phyloP scores from a whole-genome alignment of 2,329 filamentous ascomycete genomes.

The Nemania diffusa region DNA sequence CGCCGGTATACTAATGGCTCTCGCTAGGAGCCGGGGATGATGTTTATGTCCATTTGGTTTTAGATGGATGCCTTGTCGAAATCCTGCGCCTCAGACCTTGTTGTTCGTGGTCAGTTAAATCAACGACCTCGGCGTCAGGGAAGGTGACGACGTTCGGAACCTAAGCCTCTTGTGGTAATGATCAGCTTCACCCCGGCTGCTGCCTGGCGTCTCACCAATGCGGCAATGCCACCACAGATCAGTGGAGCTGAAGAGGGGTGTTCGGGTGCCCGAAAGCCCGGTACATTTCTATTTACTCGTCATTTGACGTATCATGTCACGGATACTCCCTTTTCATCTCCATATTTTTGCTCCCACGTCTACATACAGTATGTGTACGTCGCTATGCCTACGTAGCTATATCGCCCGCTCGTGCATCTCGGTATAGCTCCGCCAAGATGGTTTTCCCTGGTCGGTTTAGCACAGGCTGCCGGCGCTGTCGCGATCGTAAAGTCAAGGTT shows the following conservation, averaged over 20 bases:
- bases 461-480: conserved; percentile 35
- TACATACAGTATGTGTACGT: too few species aligned
- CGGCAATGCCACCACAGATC: conserved; percentile 4
- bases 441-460: conserved; percentile 38
- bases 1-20: not conserved
- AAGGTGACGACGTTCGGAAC: conserved; percentile 21
- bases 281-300: conserved; percentile 10
- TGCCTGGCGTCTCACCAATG: not conserved
- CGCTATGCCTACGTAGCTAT: not conserved
- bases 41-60: not conserved
- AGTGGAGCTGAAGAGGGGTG: conserved; percentile 6
- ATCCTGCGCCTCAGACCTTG: not conserved
- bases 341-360: conserved; percentile 26
- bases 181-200: conserved; percentile 1
- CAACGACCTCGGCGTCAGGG: conserved; percentile 14
- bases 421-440: conserved; percentile 27
- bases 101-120: not conserved
- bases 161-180: conserved; percentile 21
- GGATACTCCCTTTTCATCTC: conserved; percentile 19
- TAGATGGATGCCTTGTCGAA: not conserved
- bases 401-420: conserved; percentile 6
- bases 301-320: conserved; percentile 18
- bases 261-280: not conserved
- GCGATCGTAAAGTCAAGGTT: conserved; percentile 37
- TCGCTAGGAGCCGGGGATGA: not conserved